Evolutionary conservation across 129 eudicot species (phyloP).

Genomic region (Escallonia herrerae): DNA sequence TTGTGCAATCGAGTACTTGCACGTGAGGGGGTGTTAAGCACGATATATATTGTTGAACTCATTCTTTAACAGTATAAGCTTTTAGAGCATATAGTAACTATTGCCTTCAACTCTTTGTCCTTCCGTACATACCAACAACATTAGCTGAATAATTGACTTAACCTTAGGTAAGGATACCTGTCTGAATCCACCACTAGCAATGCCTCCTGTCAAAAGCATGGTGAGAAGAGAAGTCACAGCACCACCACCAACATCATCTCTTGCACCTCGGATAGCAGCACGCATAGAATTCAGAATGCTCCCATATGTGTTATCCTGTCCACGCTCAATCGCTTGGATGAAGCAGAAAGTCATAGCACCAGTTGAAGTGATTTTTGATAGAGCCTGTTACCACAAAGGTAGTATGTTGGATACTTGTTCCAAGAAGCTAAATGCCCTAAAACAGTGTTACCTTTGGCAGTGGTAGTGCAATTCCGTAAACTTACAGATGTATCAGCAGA

Average conservation of each 20-base stretch:
- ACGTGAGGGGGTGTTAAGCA: too few relatives aligned
- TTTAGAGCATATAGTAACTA: not conserved
- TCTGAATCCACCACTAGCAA: constrained; percentile 58
- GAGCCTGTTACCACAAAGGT: constrained; percentile 41
- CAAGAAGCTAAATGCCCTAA: too few relatives aligned
- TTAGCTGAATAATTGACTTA: not conserved
- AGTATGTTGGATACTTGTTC: too few relatives aligned
- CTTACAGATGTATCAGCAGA: constrained; percentile 94
- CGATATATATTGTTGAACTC: too few relatives aligned
- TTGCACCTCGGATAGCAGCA: constrained; percentile 41
- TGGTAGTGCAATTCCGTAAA: not conserved
- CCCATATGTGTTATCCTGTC: constrained; percentile 76
- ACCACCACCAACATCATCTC: constrained; percentile 39
- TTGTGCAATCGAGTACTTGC: too few relatives aligned
- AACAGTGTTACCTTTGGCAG: not conserved
- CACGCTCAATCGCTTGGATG: constrained; percentile 93
- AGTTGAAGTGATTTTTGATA: constrained; percentile 83
- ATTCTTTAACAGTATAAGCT: not conserved
- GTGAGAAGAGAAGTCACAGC: constrained; percentile 58
- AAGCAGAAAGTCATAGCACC: constrained; percentile 96
- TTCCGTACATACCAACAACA: not conserved
- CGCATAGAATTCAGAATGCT: constrained; percentile 77
- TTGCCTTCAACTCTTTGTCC: not conserved
- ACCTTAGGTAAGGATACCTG: constrained; percentile 49
- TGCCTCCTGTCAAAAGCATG: constrained; percentile 87